Base-by-base conservation (phyloP, 371 early-diverging fungal genomes). In the Funneliformis caledonium region DNA sequence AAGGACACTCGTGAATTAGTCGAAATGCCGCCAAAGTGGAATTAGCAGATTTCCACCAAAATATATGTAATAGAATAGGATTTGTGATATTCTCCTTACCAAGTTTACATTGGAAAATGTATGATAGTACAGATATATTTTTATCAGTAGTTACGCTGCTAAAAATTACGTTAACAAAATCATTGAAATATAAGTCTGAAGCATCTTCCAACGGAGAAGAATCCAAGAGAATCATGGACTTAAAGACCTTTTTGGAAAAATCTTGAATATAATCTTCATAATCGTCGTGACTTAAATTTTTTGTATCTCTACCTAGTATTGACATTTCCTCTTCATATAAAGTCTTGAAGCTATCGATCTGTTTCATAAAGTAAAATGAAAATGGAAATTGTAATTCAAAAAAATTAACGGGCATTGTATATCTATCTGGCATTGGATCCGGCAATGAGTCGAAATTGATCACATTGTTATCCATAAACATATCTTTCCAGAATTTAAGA, bases 301-400 rank as follows among this genome's bases (percentile, higher is more conserved):
- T 68, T 12, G 81, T 26, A 14, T 81, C 81, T 43, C 76, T 52
- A 11, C 6, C 12, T 16, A 60, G 26, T 78, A 26, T 50, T n/a
- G 47, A 14, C 19, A 68, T 48, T 67, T 72, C 76, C 47, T 81
- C 76, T 4, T 69, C 43, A 59, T 81, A 81, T 14, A 65, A n/a
- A 22, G 37, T 74, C 60, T 81, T 81, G 50, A 75, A 81, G 31
- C 73, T 26, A 68, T 81, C 65, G 33, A 81, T 81, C 33, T 50
- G 74, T n/a, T 81, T 56, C 64, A 73, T 62, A 62, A 75, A 81
- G 31, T 81, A 65, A 14, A 48, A 76, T 26, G 81, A 81, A 65
- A 81, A 81, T 65, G 81, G 81, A 48, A 81, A 81, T 26, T 65
- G 61, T 7, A 81, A 37, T 19, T 48, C 42, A 65, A 75, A 59